Evolutionary conservation across 179 eudicot species (phyloP), one percentile per base, ranked within the genome.

Genomic region (Spergularia azorica): DNA sequence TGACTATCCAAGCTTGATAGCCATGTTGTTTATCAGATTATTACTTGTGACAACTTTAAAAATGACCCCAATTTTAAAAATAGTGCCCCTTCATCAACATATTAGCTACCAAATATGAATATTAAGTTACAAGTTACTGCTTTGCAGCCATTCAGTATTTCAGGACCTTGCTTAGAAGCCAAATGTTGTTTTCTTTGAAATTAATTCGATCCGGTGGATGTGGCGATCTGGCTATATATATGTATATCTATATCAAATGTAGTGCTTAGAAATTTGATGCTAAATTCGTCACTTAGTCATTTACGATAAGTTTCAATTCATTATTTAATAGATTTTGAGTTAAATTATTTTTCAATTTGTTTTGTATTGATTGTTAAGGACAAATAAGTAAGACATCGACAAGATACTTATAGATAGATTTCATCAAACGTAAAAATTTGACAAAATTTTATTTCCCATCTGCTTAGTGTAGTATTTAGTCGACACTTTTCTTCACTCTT

Each of bases 71-170:
- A 50, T 51, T 10, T 4, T 43, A 43, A 26, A 51, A 68, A 68
- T 67, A 58, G 21, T 68, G 72, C 39, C 72, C 20, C 59, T 68
- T 68, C 72, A 68, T 41, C 16, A 68, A 68, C 36, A n/a, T 20
- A 50, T 20, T 41, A 39, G 72, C 72, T 68, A 68, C 0, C 0
- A 18, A 68, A 10, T 61, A 21, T 5, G 38, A 10, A 13, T 2
- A 9, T 21, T 18, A 3, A 32, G 9, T 10, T 21, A 61, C 65
- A 61, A 21, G 11, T 21, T 20, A 67, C 54, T 67, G 13, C 51
- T 46, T 43, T 15, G 3, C 32, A 43, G 26, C 43, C 71, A 55
- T 60, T 32, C 17, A 17, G 20, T 10, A n/a, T 21, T 32, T 41
- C 17, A 17, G 55, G 62, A 70, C 73, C 11, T 55, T 70, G 39